Conservation (phyloP, 75 land plant species). For the Selaginella tamariscina region DNA sequence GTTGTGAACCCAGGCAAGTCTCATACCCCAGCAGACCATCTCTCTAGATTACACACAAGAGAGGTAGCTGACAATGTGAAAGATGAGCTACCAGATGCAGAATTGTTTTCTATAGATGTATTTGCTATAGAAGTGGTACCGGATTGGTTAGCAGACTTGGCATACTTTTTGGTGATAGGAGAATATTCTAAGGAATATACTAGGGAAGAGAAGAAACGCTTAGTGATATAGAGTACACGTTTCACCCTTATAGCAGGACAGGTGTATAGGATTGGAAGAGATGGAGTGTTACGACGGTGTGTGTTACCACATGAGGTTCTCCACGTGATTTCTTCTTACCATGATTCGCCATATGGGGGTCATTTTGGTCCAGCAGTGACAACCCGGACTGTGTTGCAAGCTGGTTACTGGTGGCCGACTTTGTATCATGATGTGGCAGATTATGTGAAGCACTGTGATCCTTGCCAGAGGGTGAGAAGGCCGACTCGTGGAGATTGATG, state of each 20-base stretch:
- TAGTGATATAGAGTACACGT: not conserved
- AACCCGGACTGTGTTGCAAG: not conserved
- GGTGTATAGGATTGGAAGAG: constrained; percentile 8
- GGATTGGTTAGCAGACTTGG: not conserved
- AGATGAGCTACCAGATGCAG: not conserved
- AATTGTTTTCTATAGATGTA: not conserved
- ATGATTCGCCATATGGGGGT: constrained; percentile 1
- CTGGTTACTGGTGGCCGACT: constrained; percentile 12
- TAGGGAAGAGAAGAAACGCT: not conserved
- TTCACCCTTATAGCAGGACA: not conserved
- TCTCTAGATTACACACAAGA: not conserved
- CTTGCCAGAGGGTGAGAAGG: constrained; percentile 3
- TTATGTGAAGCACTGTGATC: constrained; percentile 6
- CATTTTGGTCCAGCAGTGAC: not conserved
- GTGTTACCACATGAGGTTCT: constrained; percentile 1
- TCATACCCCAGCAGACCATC: not conserved
- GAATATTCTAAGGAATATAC: not conserved
- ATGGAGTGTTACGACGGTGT: constrained; percentile 5
- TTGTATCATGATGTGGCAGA: not conserved
- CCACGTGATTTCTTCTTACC: not conserved
- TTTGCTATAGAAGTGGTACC: not conserved
- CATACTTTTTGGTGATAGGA: not conserved
- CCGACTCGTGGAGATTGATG: not conserved
- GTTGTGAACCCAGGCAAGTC: not conserved
- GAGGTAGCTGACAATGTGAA: not conserved